These are phyloP conservation scores for Phascolomyces articulosus DNA, from an alignment of 371 early-diverging fungal species.

Conservation along the genomic window DNA sequence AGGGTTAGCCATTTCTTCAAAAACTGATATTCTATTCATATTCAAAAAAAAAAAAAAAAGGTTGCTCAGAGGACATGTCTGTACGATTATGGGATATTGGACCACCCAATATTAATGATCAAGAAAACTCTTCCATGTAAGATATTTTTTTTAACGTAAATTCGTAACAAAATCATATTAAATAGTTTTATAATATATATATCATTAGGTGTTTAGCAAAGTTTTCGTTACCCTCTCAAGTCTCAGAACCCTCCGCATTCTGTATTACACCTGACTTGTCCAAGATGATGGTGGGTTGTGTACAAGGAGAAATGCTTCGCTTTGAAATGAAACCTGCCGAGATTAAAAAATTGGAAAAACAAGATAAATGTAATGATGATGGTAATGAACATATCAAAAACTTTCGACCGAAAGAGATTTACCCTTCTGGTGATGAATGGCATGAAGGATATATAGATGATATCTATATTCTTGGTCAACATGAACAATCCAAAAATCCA, in stretches of 20 bases:
- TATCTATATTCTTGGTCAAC: slow-evolving; percentile 40
- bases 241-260: slow-evolving; percentile 30
- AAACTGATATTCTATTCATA: too few relatives aligned
- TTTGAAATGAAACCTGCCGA: slow-evolving; percentile 17
- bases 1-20: too few relatives aligned
- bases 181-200: background rate
- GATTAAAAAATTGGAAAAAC: background rate
- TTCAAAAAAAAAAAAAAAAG: slow-evolving; percentile 16
- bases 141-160: background rate
- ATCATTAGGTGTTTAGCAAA: slow-evolving; percentile 36
- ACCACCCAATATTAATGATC: slow-evolving; percentile 25
- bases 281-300: slow-evolving; percentile 33
- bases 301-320: slow-evolving; percentile 31
- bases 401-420: slow-evolving; percentile 25
- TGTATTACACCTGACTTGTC: slow-evolving; percentile 29
- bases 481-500: slow-evolving; percentile 2
- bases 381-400: background rate
- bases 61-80: slow-evolving; percentile 55
- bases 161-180: background rate
- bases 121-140: slow-evolving; percentile 32
- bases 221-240: slow-evolving; percentile 27
- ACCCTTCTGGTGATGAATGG: slow-evolving; percentile 60
- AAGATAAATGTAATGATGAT: background rate
- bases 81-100: slow-evolving; percentile 68
- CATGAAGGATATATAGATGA: slow-evolving; percentile 65